Evolutionary conservation across 2,329 filamentous ascomycete species (phyloP), one percentile per base, ranked within the genome.

Genomic region (Hypoxylon sp.): DNA sequence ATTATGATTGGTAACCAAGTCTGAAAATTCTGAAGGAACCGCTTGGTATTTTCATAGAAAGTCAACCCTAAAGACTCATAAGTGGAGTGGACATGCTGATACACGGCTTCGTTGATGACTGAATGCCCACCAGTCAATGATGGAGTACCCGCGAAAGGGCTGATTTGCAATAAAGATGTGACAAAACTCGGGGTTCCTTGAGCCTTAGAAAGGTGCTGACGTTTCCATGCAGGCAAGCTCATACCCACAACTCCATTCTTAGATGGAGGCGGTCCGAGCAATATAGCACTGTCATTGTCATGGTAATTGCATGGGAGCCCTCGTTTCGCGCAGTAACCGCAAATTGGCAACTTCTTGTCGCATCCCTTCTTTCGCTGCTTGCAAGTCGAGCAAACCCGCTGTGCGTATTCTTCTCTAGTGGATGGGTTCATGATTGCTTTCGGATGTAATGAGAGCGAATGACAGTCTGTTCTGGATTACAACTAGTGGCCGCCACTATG

Each of bases 271-370:
- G 39, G n/a, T 8, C 39, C 39, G n/a, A 44, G 10, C n/a, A 42
- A 19, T 9, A 44, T 19, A 19, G 17, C n/a, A 8, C 5, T 44
- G n/a, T 19, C 39, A 44, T 44, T 44, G 14, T 44, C 39, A 19
- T 44, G 9, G 19, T 44, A 44, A 19, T n/a, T 44, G 39, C 39
- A 44, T 10, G n/a, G 8, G 5, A 44, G 39, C 3, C 39, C 39
- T 44, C 39, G n/a, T 44, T 44, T 44, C 39, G 39, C 39, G 10
- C 39, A 44, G 17, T 44, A 44, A 17, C 39, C n/a, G n/a, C 39
- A 44, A 44, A 44, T 19, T 44, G 39, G 39, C n/a, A 44, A 44
- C 14, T 44, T 44, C 39, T 44, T 44, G 39, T 44, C n/a, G 39
- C 39, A 44, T 19, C 39, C 39, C 17, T 44, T 44, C 39, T 44